Evolutionary conservation across 2,329 filamentous ascomycete genomes (phyloP), one percentile per base, ranked within the genome.

Genomic region (Rutstroemia sydowiana): DNA sequence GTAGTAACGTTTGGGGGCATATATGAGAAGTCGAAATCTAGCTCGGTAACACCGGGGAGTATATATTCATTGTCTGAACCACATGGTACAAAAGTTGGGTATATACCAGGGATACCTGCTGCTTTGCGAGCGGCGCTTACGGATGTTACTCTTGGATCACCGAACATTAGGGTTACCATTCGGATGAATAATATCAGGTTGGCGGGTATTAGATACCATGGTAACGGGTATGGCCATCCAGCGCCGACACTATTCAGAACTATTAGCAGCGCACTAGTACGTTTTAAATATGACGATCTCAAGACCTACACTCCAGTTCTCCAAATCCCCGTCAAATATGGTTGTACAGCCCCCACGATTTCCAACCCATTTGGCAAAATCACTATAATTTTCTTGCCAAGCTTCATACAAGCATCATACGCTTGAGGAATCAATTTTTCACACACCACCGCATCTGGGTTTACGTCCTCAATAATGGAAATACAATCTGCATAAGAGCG

Each of bases 341-440:
- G 70, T 54, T 78, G 74, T 30, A 66, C 57, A 3, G 66, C 63
- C 1, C 55, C 42, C 34, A 72, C 57, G 59, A 71, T 69, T 52
- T 74, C 66, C 65, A 71, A 58, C 39, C 72, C 65, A 34, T 74
- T 76, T 1, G 74, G 74, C 44, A 70, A 71, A 6, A 77, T 61
- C 1, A 73, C 59, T 0, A 70, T 63, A 34, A 66, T 68, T 5
- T 66, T 66, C 31, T 66, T 56, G 0, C 61, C 62, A 2, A 66
- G 49, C 3, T 66, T 65, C 23, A 67, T 69, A 46, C 69, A 72
- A 1, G 71, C 73, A 31, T 75, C 72, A 7, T 73, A 52, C 0
- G 61, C 74, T 16, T 73, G 70, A 1, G 69, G 61, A 53, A 77
- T 70, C 16, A 74, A 61, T 2, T 68, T 68, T 45, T 78, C 73